Base-by-base conservation (phyloP, 768 basidiomycete species). In the Leccinum aurantiacum region DNA sequence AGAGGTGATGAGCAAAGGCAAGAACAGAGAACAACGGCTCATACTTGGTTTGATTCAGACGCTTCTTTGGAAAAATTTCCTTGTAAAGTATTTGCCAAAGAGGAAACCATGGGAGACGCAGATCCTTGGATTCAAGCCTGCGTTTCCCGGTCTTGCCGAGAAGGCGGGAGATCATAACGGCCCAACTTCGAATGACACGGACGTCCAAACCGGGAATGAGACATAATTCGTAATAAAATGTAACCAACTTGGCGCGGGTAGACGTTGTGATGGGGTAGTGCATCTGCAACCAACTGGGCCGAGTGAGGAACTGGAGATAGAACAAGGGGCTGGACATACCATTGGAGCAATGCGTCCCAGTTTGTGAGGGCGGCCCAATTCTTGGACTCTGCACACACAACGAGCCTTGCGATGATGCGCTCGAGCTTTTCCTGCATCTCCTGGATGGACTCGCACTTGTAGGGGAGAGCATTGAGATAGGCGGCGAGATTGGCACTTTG, bases 261-360 rank as follows among this genome's bases (percentile, higher is more conserved):
- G 84, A 66, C 59, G 83, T 89, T 48, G 82, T 74, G 66, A 93
- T 82, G 3, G 91, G 91, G 72, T 93, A 93, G 44, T 85, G 85
- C 85, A 93, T 84, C 64, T 88, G 77, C 52, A 93, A 71, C 91
- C 91, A 93, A 73, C 91, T 93, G 37, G 37, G 47, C 31, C 27
- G 31, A n/a, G 49, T 72, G 13, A 64, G 62, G 38, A 41, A 50
- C 19, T 13, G 24, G 33, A 24, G 35, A 57, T 10, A 8, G 48
- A 10, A 60, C 38, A 47, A n/a, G 55, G 35, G 52, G 48, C 37
- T 6, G 35, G 53, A 67, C 80, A 62, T 68, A 87, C 91, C 89
- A 91, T 76, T 91, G 89, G 33, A 93, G 76, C 75, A 87, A 79
- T 17, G 86, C 87, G 72, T 92, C 90, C 90, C 91, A 93, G 7